Conservation (phyloP, 176 grass and related monocot species). For the Eragrostis curvula region DNA sequence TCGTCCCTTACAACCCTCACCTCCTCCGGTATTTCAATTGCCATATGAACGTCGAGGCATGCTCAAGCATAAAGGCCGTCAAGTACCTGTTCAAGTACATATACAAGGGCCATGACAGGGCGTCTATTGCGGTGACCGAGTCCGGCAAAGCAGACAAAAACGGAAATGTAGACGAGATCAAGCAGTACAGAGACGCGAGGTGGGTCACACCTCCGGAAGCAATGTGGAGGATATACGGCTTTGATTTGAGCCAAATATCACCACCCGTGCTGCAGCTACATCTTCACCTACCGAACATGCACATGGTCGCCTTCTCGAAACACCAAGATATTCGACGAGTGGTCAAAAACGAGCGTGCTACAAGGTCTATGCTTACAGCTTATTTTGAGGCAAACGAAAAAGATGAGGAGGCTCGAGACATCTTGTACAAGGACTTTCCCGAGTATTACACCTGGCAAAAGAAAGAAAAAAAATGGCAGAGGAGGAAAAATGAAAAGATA, state of each 20-base stretch:
- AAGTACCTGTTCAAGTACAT: background rate
- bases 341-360: background rate
- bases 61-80: background rate
- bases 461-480: background rate
- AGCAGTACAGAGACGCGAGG: background rate
- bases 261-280: background rate
- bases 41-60: background rate
- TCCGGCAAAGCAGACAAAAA: background rate
- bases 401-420: background rate
- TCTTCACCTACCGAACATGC: background rate
- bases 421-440: background rate
- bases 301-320: background rate
- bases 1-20: background rate
- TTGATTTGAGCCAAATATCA: background rate
- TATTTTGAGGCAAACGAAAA: background rate
- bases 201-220: background rate
- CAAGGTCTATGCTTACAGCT: background rate
- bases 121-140: background rate
- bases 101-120: background rate
- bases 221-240: background rate
- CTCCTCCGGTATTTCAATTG: background rate
- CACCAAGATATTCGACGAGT: too few species aligned
- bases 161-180: background rate
- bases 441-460: background rate
- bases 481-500: background rate